phyloP scores from a whole-genome alignment of 2,329 filamentous ascomycete species.

The Chrysoporthe puriensis region DNA sequence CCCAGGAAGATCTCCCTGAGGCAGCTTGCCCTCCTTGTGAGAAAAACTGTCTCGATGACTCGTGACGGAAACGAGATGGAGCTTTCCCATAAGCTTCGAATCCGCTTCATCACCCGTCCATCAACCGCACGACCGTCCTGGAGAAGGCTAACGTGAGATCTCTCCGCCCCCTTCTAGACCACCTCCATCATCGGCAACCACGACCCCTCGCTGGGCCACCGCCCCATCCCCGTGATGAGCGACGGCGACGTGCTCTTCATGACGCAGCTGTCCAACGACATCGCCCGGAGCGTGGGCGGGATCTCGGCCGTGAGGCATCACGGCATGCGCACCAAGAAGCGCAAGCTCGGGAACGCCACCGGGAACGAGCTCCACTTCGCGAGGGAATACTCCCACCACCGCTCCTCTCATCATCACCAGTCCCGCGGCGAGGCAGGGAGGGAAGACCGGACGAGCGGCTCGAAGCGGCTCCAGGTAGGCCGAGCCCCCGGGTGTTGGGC shows the following conservation, averaged over 20 bases:
- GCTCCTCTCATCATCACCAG: constrained; percentile 6
- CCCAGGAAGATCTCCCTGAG: constrained; percentile 6
- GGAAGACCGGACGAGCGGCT: background rate
- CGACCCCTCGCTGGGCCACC: constrained; percentile 19
- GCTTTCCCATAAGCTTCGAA: background rate
- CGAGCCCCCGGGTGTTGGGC: background rate
- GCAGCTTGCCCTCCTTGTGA: constrained; percentile 16
- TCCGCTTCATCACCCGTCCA: background rate
- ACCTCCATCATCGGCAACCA: constrained; percentile 24
- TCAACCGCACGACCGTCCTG: too few relatives aligned
- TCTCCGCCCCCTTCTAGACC: constrained; percentile 1
- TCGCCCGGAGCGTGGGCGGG: constrained; percentile 27
- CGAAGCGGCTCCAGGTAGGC: constrained; percentile 8
- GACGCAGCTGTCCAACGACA: constrained; percentile 30
- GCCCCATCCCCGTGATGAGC: constrained; percentile 28
- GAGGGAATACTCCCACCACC: constrained; percentile 11
- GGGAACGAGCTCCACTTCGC: constrained; percentile 11
- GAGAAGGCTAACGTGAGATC: background rate
- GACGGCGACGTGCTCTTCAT: constrained; percentile 31
- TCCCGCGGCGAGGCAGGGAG: background rate
- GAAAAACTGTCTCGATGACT: constrained; percentile 2
- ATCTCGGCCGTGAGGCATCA: constrained; percentile 28
- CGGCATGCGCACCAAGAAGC: constrained; percentile 23
- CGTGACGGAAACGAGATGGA: background rate
- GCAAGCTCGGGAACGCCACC: constrained; percentile 18